Conservation (phyloP, 164 flowering plant species). For the Umbilicus rupestris region DNA sequence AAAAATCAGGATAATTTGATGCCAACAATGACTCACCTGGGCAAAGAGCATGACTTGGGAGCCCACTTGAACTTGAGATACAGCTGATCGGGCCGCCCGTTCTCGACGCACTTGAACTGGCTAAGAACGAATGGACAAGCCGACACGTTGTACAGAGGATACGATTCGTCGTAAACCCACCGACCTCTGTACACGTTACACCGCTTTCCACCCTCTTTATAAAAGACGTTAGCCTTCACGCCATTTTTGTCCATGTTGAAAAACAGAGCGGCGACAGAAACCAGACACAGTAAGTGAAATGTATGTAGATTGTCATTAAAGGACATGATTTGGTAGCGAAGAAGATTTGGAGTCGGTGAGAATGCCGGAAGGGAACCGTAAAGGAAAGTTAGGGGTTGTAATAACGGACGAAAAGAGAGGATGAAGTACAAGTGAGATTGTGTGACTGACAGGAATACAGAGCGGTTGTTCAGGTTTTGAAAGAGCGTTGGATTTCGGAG, state of each 20-base stretch:
- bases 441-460: not conserved
- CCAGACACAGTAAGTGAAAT: not conserved
- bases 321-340: not conserved
- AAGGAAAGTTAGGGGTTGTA: not conserved
- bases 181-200: constrained; percentile 4
- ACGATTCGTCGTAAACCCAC: not conserved
- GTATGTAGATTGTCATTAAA: not conserved
- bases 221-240: too few relatives aligned
- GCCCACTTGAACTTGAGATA: not conserved
- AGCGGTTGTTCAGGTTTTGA: constrained; percentile 3
- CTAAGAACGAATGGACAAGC: not conserved
- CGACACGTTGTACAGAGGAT: constrained; percentile 6
- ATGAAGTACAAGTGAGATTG: not conserved
- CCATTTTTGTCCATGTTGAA: not conserved
- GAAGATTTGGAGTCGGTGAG: too few relatives aligned
- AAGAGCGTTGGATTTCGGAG: not conserved
- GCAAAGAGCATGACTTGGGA: constrained; percentile 5
- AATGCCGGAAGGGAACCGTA: not conserved
- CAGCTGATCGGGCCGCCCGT: constrained; percentile 4
- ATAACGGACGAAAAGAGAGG: not conserved
- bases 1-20: too few relatives aligned
- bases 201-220: not conserved
- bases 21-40: too few relatives aligned
- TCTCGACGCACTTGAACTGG: not conserved
- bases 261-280: not conserved